Conservation (phyloP, 148 eudicot species). For the Amaranthus palmeri region DNA sequence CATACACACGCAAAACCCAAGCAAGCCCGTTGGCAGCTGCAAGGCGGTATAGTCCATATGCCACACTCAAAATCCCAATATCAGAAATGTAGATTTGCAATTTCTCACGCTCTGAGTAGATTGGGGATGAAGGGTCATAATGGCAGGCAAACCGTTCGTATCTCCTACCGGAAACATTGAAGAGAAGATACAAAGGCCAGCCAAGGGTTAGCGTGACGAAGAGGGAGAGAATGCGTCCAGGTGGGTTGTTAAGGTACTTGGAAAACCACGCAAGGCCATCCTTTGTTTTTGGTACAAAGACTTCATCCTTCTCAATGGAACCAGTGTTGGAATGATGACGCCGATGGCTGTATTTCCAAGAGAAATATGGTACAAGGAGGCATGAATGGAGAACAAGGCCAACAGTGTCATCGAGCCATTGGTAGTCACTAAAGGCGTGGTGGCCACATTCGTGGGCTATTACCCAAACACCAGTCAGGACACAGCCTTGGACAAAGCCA, state of each 20-base stretch:
- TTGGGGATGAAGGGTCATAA: constrained; percentile 73
- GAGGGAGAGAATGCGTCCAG: constrained; percentile 50
- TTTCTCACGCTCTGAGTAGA: constrained; percentile 64
- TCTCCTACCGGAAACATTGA: constrained; percentile 69
- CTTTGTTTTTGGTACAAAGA: constrained; percentile 63
- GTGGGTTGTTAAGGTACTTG: constrained; percentile 66
- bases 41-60: constrained; percentile 48
- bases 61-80: constrained; percentile 45
- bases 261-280: constrained; percentile 41
- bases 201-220: constrained; percentile 55
- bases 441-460: constrained; percentile 42
- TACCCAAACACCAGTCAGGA: constrained; percentile 39
- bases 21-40: constrained; percentile 47
- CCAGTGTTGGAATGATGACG: constrained; percentile 93
- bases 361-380: constrained; percentile 80
- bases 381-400: constrained; percentile 78
- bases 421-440: constrained; percentile 41
- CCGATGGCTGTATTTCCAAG: constrained; percentile 84
- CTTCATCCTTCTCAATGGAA: constrained; percentile 81
- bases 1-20: constrained; percentile 64
- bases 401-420: constrained; percentile 58
- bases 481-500: constrained; percentile 36
- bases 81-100: constrained; percentile 62
- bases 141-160: constrained; percentile 80
- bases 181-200: constrained; percentile 67